phyloP scores from a whole-genome alignment of 2,329 filamentous ascomycete genomes.

The Aspergillus quadricinctus region DNA sequence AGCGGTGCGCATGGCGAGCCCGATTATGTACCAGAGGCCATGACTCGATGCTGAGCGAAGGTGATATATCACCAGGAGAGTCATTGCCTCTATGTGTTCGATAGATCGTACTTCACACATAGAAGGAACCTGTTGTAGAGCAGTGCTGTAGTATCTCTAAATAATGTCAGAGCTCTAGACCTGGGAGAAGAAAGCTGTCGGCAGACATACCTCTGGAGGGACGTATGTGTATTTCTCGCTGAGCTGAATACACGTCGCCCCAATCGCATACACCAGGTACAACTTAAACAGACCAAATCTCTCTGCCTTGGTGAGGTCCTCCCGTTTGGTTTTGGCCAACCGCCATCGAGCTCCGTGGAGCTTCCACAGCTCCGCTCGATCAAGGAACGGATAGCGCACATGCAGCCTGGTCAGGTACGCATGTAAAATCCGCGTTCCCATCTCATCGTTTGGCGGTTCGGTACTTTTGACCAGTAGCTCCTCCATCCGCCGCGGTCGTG shows the following conservation, averaged over 20 bases:
- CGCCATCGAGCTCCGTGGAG: conserved; percentile 41
- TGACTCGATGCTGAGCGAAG: conserved; percentile 48
- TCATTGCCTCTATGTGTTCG: conserved; percentile 52
- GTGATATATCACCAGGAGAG: conserved; percentile 49
- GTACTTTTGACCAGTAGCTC: conserved; percentile 42
- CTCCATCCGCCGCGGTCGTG: conserved; percentile 33
- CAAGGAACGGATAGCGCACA: conserved; percentile 48
- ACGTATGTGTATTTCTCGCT: conserved; percentile 45
- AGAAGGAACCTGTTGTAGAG: conserved; percentile 47
- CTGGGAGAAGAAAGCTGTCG: not conserved
- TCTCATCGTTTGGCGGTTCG: conserved; percentile 45
- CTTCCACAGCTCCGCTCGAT: conserved; percentile 43
- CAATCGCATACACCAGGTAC: conserved; percentile 51
- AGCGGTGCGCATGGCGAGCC: conserved; percentile 51
- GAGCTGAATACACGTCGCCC: conserved; percentile 46
- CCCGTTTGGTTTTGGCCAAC: conserved; percentile 33
- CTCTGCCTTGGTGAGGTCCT: conserved; percentile 30
- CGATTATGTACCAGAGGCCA: conserved; percentile 53
- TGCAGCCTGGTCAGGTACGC: conserved; percentile 47
- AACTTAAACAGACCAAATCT: conserved; percentile 49
- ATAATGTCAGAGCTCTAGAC: conserved; percentile 2
- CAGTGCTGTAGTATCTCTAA: conserved; percentile 48
- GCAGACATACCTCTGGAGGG: conserved; percentile 36
- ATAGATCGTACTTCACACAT: conserved; percentile 48
- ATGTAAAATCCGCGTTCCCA: conserved; percentile 43